Evolutionary conservation across 352 stramenopile genomes (phyloP), one percentile per base, ranked within the genome.

Genomic region (Globisporangium yorkense): DNA sequence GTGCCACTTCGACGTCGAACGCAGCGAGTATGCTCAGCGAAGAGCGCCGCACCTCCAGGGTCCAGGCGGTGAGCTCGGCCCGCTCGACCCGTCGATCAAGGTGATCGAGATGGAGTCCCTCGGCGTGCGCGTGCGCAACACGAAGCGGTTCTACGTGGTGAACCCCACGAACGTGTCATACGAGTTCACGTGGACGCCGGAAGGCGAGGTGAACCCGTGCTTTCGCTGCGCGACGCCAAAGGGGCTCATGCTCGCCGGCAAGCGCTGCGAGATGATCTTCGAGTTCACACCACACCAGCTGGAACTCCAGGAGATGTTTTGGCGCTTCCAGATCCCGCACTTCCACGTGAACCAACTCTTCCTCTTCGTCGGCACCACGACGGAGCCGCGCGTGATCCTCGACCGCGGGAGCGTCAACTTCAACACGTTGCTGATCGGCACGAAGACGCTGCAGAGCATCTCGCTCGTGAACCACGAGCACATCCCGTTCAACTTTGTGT

Each of bases 181-280:
- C 66, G 91, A 98, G 51, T 98, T 98, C 65, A 72, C 72, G 44
- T 98, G 93, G 89, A 81, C 75, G n/a, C 72, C 81, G 0, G 78
- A 92, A 27, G 85, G 76, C 15, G 84, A 95, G 3, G 52, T 63
- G 1, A 89, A 82, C 37, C 67, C 89, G 10, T 87, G 75, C 27
- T 98, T 97, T 64, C 81, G 89, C 1, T 98, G 92, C 63, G 83
- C 83, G 15, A 97, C 90, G 0, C 75, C 77, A 0, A 96, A 92
- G 60, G 94, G 94, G 6, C 79, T 96, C 40, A 96, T 98, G 73
- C 75, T 98, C 1, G 74, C 88, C 8, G 94, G 94, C 0, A 96
- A 97, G 65, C 78, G 91, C 15, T 96, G 86, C 57, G 94, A 98
- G 58, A 97, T 98, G 85, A 87, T 96, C n/a, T 98, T 98, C 62